A percentile compares a stretch with the other conserved stretches of the same genome.
phyloP scores from a whole-genome alignment of 192 early-diverging fungal genomes.

The Entomortierella lignicola region DNA sequence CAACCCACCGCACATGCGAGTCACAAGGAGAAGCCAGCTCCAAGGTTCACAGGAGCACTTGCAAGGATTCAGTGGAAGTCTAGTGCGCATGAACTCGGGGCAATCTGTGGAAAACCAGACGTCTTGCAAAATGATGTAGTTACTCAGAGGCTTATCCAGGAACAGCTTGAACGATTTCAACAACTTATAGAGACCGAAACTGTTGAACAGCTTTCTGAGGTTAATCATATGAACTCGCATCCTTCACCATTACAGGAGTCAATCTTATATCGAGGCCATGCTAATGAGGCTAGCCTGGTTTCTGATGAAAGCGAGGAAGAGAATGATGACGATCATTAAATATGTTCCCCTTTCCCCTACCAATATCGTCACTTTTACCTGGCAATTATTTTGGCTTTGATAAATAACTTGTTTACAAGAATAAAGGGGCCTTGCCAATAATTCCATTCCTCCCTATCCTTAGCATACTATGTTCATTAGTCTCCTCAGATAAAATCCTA shows the following conservation, averaged over 20 bases:
- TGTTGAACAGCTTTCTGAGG: constrained; percentile 8
- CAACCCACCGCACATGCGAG: constrained; percentile 17
- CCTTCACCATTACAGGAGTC: background rate
- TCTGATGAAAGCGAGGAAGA: background rate
- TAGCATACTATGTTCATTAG: no score
- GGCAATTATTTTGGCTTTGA: no score
- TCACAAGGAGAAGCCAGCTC: constrained; percentile 34
- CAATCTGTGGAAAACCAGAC: background rate
- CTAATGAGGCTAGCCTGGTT: background rate
- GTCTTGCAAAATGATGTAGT: background rate
- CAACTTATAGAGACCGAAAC: constrained; percentile 34
- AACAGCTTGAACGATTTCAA: constrained; percentile 25
- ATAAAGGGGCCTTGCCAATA: no score
- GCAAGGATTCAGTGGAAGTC: constrained; percentile 31
- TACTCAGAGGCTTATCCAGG: background rate
- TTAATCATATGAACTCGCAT: background rate
- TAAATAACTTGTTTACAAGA: no score
- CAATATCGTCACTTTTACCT: no score
- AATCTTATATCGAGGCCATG: background rate
- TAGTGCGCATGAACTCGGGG: background rate
- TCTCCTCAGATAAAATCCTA: no score
- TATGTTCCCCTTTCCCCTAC: no score
- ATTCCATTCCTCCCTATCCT: no score
- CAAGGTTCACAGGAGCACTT: constrained; percentile 2
- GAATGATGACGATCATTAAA: no score